phyloP scores from a whole-genome alignment of 306 rosid genomes.

The Lathyrus aphaca region DNA sequence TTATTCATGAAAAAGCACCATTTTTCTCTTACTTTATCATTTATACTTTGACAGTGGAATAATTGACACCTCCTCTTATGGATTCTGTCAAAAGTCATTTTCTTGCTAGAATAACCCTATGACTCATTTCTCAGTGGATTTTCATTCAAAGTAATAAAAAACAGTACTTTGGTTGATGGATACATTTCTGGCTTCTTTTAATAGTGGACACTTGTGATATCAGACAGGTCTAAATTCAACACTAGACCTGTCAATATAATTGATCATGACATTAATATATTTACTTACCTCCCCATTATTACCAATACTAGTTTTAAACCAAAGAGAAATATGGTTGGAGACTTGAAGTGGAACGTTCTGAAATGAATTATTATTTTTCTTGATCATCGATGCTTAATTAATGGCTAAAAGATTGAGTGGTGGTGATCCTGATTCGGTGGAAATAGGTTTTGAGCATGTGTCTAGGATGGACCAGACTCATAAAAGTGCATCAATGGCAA shows the following conservation, averaged over 20 bases:
- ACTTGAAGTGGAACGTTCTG: neutral
- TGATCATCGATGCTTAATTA: no score
- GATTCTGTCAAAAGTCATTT: conserved; percentile 23
- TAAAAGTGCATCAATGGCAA: no score
- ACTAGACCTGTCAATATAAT: conserved; percentile 4
- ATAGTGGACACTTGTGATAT: conserved; percentile 30
- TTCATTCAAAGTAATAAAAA: conserved; percentile 2
- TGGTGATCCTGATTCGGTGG: neutral
- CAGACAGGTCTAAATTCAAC: neutral
- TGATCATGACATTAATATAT: conserved; percentile 21
- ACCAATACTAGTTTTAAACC: neutral
- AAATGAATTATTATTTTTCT: neutral
- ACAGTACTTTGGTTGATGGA: conserved; percentile 34
- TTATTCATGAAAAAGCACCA: conserved; percentile 22
- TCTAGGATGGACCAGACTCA: no score
- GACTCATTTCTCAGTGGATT: neutral
- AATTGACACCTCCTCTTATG: neutral
- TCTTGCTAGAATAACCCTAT: conserved; percentile 24
- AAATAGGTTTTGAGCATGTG: no score
- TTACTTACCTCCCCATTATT: conserved; percentile 13
- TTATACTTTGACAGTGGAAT: conserved; percentile 40
- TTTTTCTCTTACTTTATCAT: neutral
- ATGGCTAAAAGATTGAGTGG: neutral
- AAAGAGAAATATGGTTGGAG: neutral
- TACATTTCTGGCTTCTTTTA: conserved; percentile 28